A percentile compares a stretch with the other conserved stretches of the same genome.
Conservation (phyloP, 2,329 filamentous ascomycete species). For the Ophiostoma quercus region DNA sequence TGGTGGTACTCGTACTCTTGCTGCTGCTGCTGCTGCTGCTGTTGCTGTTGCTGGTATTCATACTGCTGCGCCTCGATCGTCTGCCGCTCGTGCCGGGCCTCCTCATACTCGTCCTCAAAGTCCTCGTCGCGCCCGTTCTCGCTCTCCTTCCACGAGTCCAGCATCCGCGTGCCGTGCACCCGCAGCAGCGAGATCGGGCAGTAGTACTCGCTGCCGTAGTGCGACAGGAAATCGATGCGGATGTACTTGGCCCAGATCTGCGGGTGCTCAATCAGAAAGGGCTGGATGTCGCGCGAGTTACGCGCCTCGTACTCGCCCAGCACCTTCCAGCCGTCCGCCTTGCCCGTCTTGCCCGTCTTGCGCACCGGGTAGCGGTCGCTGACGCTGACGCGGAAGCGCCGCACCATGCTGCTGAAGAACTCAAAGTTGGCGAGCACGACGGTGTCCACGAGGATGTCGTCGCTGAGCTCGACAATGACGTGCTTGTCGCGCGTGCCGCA, state of each 20-base stretch:
- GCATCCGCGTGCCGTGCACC: constrained; percentile 92
- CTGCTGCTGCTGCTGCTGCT: constrained; percentile 15
- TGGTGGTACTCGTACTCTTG: constrained; percentile 15
- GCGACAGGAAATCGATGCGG: constrained; percentile 82
- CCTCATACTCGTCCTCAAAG: constrained; percentile 41
- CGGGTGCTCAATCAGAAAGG: constrained; percentile 89
- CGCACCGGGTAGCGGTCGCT: constrained; percentile 84
- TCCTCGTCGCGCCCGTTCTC: constrained; percentile 63
- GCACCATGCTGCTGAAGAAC: constrained; percentile 97
- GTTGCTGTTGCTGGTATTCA: constrained; percentile 31
- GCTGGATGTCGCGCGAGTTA: constrained; percentile 89
- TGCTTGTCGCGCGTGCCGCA: constrained; percentile 86
- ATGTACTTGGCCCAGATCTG: constrained; percentile 94
- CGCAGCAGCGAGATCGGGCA: constrained; percentile 86
- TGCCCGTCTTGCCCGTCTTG: constrained; percentile 53
- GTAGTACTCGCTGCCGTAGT: constrained; percentile 96
- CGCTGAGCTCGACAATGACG: constrained; percentile 87
- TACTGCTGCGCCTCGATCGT: constrained; percentile 28
- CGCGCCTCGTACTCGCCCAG: constrained; percentile 84
- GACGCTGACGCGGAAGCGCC: constrained; percentile 83
- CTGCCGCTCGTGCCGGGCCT: constrained; percentile 35
- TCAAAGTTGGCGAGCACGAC: constrained; percentile 97
- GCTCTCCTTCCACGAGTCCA: constrained; percentile 85
- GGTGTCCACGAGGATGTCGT: constrained; percentile 81
- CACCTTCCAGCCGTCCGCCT: constrained; percentile 84